A percentile compares a stretch with the other conserved stretches of the same genome.
phyloP scores from a whole-genome alignment of 169 alveolate species.

The Ichthyophthirius multifiliis region DNA sequence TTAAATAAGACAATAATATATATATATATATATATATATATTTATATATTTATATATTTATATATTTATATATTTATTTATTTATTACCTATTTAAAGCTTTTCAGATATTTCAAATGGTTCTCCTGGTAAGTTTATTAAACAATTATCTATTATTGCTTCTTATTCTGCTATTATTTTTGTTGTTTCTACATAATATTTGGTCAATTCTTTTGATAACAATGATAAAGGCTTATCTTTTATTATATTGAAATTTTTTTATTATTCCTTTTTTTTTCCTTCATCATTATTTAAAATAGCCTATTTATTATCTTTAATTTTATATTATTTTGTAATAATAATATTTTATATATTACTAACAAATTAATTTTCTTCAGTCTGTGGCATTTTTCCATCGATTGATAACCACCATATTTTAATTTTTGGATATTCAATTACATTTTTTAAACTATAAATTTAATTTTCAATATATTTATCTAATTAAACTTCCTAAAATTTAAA shows the following conservation, averaged over 20 bases:
- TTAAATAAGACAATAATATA: no score
- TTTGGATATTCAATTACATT: neutral
- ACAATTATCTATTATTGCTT: neutral
- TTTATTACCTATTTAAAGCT: neutral
- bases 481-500: neutral
- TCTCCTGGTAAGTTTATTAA: neutral
- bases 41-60: neutral
- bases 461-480: neutral
- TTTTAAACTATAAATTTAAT: neutral
- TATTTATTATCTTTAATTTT: neutral
- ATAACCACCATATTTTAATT: neutral
- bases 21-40: no score
- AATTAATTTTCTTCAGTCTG: neutral
- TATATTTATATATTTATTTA: neutral
- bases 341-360: neutral
- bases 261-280: neutral
- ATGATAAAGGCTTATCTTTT: neutral
- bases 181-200: neutral
- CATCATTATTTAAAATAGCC: neutral
- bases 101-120: neutral
- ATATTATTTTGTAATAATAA: neutral
- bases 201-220: neutral
- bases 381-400: slow-evolving; percentile 1
- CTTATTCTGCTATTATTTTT: neutral
- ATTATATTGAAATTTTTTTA: neutral